phyloP scores from a whole-genome alignment of 306 rosid genomes.

The Ochetophila trinervis region DNA sequence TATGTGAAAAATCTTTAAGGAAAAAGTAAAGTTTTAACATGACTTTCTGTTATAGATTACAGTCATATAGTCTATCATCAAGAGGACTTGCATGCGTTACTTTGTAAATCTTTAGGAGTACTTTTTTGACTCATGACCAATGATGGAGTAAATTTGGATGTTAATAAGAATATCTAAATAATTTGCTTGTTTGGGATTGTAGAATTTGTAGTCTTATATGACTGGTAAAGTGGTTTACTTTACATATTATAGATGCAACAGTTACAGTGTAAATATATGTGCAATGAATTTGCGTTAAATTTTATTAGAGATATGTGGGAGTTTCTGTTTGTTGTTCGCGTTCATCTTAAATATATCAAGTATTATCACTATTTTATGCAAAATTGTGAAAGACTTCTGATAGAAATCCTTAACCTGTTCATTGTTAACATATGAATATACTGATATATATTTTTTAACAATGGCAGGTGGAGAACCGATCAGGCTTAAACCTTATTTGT shows the following conservation, averaged over 20 bases:
- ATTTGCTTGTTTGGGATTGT: neutral
- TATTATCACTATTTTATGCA: neutral
- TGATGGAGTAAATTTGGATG: constrained; percentile 5
- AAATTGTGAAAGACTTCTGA: neutral
- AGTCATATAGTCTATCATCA: too few species aligned
- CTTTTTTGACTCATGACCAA: neutral
- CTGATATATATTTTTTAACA: constrained; percentile 4
- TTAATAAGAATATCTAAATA: constrained; percentile 4
- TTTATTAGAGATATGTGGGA: neutral
- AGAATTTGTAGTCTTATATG: neutral
- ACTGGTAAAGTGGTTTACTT: neutral
- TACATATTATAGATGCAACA: neutral
- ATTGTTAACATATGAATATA: neutral
- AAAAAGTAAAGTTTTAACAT: too few species aligned
- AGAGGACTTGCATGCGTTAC: too few species aligned
- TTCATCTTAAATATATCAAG: too few species aligned
- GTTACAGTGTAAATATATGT: neutral
- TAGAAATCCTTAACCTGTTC: neutral
- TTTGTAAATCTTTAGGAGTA: too few species aligned
- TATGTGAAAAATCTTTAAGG: too few species aligned
- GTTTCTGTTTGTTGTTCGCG: neutral
- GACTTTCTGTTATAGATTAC: too few species aligned
- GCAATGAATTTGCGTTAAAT: neutral
- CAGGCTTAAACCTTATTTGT: constrained; percentile 70
- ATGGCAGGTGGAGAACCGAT: constrained; percentile 76